These are phyloP conservation scores for Lichenothelia convexa DNA, from an alignment of 495 filamentous ascomycete species.

Conservation along the genomic window DNA sequence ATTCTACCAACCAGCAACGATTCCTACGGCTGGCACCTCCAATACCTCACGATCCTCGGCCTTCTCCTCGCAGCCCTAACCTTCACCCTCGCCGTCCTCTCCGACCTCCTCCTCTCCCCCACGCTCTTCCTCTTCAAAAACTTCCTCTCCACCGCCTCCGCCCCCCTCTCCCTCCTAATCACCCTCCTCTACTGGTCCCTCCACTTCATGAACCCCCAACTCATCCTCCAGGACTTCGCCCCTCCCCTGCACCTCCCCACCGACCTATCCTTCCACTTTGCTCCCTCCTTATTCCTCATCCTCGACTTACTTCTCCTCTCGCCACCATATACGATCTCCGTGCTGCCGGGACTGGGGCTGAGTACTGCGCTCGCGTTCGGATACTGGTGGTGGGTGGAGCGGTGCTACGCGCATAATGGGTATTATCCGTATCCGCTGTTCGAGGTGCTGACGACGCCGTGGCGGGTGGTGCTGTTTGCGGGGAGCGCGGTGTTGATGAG, in stretches of 20 bases:
- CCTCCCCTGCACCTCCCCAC: slow-evolving; percentile 15
- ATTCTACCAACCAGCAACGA: slow-evolving; percentile 31
- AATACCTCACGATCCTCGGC: slow-evolving; percentile 74
- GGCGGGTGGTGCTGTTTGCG: slow-evolving; percentile 50
- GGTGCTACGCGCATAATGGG: slow-evolving; percentile 56
- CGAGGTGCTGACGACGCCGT: slow-evolving; percentile 36
- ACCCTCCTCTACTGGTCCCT: slow-evolving; percentile 76
- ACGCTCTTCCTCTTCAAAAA: slow-evolving; percentile 60
- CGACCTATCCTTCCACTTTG: slow-evolving; percentile 67
- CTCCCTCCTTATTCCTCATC: slow-evolving; percentile 51
- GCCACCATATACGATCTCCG: slow-evolving; percentile 61
- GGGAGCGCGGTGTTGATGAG: slow-evolving; percentile 55
- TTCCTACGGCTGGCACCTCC: slow-evolving; percentile 67
- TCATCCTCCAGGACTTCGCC: slow-evolving; percentile 34
- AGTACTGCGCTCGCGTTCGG: slow-evolving; percentile 46
- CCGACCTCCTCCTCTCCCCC: slow-evolving; percentile 50
- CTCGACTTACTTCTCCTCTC: slow-evolving; percentile 57
- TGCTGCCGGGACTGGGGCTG: slow-evolving; percentile 39
- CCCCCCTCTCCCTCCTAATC: slow-evolving; percentile 67
- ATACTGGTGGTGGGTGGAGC: slow-evolving; percentile 85
- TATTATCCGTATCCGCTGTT: slow-evolving; percentile 88
- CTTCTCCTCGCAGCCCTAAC: slow-evolving; percentile 49
- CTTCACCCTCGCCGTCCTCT: slow-evolving; percentile 50
- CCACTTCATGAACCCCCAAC: slow-evolving; percentile 38
- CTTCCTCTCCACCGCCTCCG: slow-evolving; percentile 45